Conservation (phyloP, 768 basidiomycete genomes). For the Russula emetica region DNA sequence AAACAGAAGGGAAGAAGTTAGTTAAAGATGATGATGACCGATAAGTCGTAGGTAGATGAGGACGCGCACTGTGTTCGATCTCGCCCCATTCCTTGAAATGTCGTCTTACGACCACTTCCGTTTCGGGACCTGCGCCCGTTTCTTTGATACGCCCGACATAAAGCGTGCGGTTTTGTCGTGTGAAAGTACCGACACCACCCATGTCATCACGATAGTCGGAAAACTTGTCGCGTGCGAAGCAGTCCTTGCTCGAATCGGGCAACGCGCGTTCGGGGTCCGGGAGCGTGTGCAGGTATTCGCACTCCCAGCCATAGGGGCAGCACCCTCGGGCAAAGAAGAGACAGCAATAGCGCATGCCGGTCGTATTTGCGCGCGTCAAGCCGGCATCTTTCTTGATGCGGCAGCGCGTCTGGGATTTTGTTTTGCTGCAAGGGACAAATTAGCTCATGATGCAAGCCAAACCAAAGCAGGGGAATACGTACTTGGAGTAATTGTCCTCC, state of each 20-base stretch:
- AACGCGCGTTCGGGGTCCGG: constrained; percentile 65
- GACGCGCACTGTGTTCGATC: constrained; percentile 82
- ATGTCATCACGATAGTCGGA: constrained; percentile 97
- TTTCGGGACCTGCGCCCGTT: constrained; percentile 81
- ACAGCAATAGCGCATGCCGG: constrained; percentile 88
- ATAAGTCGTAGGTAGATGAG: neutral
- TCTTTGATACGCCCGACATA: constrained; percentile 95
- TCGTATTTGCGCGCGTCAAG: constrained; percentile 91
- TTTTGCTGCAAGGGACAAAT: constrained; percentile 55
- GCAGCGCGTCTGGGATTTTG: constrained; percentile 90
- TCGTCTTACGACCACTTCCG: constrained; percentile 82
- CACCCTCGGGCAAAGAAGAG: constrained; percentile 95
- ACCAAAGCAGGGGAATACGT: constrained; percentile 32
- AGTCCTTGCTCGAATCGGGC: constrained; percentile 92
- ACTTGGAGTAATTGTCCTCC: constrained; percentile 96
- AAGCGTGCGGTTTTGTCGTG: constrained; percentile 87
- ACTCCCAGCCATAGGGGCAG: constrained; percentile 98
- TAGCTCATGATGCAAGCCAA: constrained; percentile 15
- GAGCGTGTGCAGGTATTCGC: constrained; percentile 89
- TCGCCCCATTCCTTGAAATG: constrained; percentile 97
- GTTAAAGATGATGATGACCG: neutral
- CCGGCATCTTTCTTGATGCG: constrained; percentile 85
- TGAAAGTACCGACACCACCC: constrained; percentile 98
- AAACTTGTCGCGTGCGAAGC: constrained; percentile 96
- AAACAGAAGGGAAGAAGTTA: neutral